A percentile compares a stretch with the other conserved stretches of the same genome.
Evolutionary conservation across 495 filamentous ascomycete species (phyloP).

Genomic region (Aspergillus ostianus): DNA sequence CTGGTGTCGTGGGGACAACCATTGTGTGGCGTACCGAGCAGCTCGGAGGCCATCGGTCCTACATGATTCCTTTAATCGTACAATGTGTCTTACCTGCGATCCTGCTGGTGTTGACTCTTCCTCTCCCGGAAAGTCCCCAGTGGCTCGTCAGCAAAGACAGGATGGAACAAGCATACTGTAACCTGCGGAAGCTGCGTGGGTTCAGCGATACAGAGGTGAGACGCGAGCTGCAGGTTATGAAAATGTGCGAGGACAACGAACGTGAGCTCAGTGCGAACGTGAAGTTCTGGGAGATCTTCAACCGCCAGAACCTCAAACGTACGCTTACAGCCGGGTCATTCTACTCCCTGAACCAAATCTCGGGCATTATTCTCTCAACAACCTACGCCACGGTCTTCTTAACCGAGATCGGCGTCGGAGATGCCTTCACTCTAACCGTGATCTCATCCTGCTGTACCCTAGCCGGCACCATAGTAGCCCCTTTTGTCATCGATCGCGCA

Average conservation of each 20-base stretch:
- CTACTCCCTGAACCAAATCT: conserved; percentile 40
- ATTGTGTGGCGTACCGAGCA: conserved; percentile 33
- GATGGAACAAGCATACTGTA: conserved; percentile 28
- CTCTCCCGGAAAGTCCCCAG: conserved; percentile 59
- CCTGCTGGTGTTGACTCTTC: conserved; percentile 26
- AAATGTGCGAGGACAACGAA: conserved; percentile 15
- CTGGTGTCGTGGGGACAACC: conserved; percentile 33
- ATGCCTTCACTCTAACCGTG: conserved; percentile 35
- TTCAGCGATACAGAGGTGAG: conserved; percentile 31
- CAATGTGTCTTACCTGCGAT: conserved; percentile 34
- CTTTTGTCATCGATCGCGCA: conserved; percentile 36
- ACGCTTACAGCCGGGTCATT: conserved; percentile 38
- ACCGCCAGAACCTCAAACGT: conserved; percentile 31
- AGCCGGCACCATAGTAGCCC: conserved; percentile 37
- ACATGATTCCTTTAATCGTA: conserved; percentile 35
- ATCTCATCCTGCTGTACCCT: conserved; percentile 42
- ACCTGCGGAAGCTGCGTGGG: conserved; percentile 37
- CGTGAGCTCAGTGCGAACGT: conserved; percentile 2
- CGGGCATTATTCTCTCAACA: conserved; percentile 39
- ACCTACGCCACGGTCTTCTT: conserved; percentile 41
- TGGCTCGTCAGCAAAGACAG: conserved; percentile 60
- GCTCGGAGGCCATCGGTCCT: conserved; percentile 23
- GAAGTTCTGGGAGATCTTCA: conserved; percentile 40
- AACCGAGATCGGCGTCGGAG: conserved; percentile 28
- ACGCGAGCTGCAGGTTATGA: conserved; percentile 28